Conservation (phyloP, 2,329 filamentous ascomycete genomes). For the Triangularia verruculosa region DNA sequence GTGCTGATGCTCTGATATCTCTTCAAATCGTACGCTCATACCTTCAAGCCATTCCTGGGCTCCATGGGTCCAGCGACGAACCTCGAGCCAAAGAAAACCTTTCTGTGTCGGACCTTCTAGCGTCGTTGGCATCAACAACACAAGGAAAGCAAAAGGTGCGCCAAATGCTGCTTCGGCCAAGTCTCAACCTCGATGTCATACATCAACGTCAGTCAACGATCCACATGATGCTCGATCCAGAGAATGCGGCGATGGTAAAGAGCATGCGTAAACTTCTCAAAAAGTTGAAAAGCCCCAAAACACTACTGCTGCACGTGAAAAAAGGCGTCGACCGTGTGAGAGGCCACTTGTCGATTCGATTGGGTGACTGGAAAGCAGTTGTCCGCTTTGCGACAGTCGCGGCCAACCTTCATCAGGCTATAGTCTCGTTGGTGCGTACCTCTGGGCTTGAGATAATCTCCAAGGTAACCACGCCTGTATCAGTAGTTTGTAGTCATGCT, state of each 20-base stretch:
- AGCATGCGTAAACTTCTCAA: slow-evolving; percentile 48
- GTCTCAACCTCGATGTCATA: slow-evolving; percentile 65
- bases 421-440: slow-evolving; percentile 56
- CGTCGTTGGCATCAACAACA: slow-evolving; percentile 68
- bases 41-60: slow-evolving; percentile 59
- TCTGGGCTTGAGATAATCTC: slow-evolving; percentile 50
- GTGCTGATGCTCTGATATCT: slow-evolving; percentile 73
- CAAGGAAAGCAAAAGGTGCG: slow-evolving; percentile 74
- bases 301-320: slow-evolving; percentile 64
- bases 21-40: slow-evolving; percentile 84
- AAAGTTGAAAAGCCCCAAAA: slow-evolving; percentile 72
- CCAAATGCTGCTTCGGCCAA: slow-evolving; percentile 80
- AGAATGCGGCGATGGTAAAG: slow-evolving; percentile 62
- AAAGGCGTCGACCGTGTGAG: slow-evolving; percentile 67
- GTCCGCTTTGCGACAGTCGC: slow-evolving; percentile 67
- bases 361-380: slow-evolving; percentile 71
- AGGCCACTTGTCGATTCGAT: slow-evolving; percentile 52
- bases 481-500: neutral
- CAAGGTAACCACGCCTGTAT: slow-evolving; percentile 43
- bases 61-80: slow-evolving; percentile 46
- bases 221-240: slow-evolving; percentile 60
- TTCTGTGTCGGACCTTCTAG: slow-evolving; percentile 81
- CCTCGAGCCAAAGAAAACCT: slow-evolving; percentile 64
- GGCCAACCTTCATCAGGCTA: slow-evolving; percentile 64
- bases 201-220: slow-evolving; percentile 69